Conservation (phyloP, 768 basidiomycete genomes). For the Macrocybe gigantea region DNA sequence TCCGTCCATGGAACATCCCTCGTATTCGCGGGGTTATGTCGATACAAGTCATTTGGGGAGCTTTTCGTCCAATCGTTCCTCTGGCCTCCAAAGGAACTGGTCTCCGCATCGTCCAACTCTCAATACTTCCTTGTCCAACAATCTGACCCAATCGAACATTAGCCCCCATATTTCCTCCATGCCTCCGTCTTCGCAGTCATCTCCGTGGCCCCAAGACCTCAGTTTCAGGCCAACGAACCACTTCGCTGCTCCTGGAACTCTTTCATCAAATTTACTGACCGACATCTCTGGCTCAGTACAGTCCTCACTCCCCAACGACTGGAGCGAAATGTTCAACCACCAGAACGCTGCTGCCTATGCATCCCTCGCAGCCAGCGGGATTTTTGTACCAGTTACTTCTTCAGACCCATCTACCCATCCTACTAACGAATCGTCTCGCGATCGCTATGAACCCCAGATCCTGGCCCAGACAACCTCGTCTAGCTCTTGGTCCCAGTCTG, state of each 20-base stretch:
- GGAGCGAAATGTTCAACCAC: conserved; percentile 43
- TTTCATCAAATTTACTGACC: conserved; percentile 5
- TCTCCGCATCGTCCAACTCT: conserved; percentile 22
- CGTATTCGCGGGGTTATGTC: conserved; percentile 18
- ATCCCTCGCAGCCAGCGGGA: conserved; percentile 54
- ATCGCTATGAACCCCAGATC: conserved; percentile 13
- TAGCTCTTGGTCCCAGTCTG: conserved; percentile 24
- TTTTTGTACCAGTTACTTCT: conserved; percentile 35
- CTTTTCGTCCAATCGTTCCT: conserved; percentile 21
- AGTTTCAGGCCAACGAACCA: conserved; percentile 14
- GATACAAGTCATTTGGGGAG: conserved; percentile 19
- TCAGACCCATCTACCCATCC: not conserved
- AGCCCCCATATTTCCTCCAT: conserved; percentile 23
- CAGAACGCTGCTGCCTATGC: conserved; percentile 42
- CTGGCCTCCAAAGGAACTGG: conserved; percentile 12
- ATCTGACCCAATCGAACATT: conserved; percentile 21
- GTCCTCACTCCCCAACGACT: conserved; percentile 27
- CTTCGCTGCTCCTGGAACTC: conserved; percentile 9
- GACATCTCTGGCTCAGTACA: conserved; percentile 11
- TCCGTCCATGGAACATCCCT: conserved; percentile 15
- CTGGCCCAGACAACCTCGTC: conserved; percentile 16
- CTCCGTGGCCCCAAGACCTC: conserved; percentile 29
- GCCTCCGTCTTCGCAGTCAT: conserved; percentile 24
- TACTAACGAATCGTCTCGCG: not conserved
- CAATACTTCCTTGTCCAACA: conserved; percentile 22